phyloP scores from a whole-genome alignment of 1,139 yeast genomes.

The Scheffersomyces stambukii region DNA sequence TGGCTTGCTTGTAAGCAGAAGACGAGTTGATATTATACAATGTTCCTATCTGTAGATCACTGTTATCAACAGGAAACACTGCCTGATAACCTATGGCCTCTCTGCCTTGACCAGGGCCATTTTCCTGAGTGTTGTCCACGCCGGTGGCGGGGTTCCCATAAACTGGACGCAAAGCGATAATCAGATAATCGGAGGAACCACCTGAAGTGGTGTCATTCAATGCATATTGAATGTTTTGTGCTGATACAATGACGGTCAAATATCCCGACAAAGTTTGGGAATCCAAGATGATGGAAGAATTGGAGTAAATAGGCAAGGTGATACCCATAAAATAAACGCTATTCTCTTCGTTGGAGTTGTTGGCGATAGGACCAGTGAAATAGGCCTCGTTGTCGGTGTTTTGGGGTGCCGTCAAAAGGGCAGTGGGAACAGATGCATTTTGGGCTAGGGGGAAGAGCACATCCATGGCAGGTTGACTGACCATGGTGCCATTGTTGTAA shows the following conservation, averaged over 20 bases:
- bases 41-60: conserved; percentile 16
- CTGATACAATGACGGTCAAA: conserved; percentile 61
- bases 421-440: conserved; percentile 40
- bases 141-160: conserved; percentile 13
- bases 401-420: conserved; percentile 14
- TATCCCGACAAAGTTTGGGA: conserved; percentile 67
- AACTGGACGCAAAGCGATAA: conserved; percentile 31
- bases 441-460: conserved; percentile 51
- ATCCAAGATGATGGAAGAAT: conserved; percentile 62
- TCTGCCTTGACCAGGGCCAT: conserved; percentile 3
- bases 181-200: conserved; percentile 23
- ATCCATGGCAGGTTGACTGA: conserved; percentile 28
- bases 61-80: conserved; percentile 27
- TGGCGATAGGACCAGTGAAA: conserved; percentile 57
- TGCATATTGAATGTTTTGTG: conserved; percentile 48
- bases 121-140: conserved; percentile 7
- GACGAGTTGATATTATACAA: conserved; percentile 27
- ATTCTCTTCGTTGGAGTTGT: conserved; percentile 27
- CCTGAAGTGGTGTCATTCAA: conserved; percentile 44
- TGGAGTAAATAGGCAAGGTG: conserved; percentile 68
- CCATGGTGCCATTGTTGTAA: conserved; percentile 24
- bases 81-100: conserved; percentile 30
- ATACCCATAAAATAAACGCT: conserved; percentile 46
- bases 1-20: conserved; percentile 38
- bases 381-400: conserved; percentile 32